Percentiles rank a stretch among this genome's conserved stretches.
Conservation (phyloP, 1,139 yeast species). For the Hansenula sp. region DNA sequence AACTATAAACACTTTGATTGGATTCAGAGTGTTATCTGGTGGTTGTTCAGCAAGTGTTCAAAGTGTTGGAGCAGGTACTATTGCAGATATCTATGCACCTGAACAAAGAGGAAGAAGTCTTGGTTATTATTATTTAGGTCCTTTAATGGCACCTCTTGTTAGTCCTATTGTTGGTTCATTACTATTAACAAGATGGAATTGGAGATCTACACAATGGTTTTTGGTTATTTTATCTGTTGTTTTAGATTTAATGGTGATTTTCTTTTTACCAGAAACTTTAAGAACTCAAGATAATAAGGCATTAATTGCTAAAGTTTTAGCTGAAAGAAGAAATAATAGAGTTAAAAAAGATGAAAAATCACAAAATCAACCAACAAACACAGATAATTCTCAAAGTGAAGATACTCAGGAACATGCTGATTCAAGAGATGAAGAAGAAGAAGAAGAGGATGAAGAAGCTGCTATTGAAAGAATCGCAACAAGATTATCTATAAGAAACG, state of each 20-base stretch:
- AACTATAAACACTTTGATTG: constrained; percentile 57
- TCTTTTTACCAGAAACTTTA: constrained; percentile 74
- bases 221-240: constrained; percentile 64
- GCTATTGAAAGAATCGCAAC: constrained; percentile 18
- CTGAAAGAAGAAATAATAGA: constrained; percentile 27
- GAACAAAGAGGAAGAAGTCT: constrained; percentile 74
- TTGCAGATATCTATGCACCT: constrained; percentile 66
- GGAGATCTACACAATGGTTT: constrained; percentile 91
- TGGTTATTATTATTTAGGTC: constrained; percentile 80
- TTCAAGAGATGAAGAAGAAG: constrained; percentile 15
- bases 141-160: constrained; percentile 73
- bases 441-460: constrained; percentile 15
- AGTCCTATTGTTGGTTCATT: constrained; percentile 85
- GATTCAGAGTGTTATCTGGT: constrained; percentile 67
- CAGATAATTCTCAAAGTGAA: constrained; percentile 1
- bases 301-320: constrained; percentile 39
- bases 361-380: not conserved
- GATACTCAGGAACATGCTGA: constrained; percentile 20
- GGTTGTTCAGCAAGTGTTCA: constrained; percentile 85
- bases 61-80: constrained; percentile 87
- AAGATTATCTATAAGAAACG: constrained; percentile 13
- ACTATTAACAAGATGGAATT: constrained; percentile 67
- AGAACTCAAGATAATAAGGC: constrained; percentile 49
- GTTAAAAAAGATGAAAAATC: constrained; percentile 7
- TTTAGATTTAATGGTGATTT: constrained; percentile 43